Conservation (phyloP, 805 yeast species). For the Schizosaccharomyces cryophilus region DNA sequence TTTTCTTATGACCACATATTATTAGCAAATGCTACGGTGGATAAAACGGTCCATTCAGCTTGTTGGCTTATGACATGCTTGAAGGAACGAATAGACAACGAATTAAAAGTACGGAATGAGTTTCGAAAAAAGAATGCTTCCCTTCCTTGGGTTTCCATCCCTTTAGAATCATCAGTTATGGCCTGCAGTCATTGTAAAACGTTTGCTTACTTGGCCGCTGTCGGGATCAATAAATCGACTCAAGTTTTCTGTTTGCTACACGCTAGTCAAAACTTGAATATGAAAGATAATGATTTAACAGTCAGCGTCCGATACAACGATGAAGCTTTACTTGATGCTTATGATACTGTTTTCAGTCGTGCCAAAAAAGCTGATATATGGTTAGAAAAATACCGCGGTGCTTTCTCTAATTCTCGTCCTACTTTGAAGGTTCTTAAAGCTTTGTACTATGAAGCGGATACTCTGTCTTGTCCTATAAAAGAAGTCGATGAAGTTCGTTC, state of each 20-base stretch:
- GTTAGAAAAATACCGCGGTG: conserved; percentile 22
- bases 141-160: neutral
- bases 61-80: neutral
- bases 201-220: conserved; percentile 8
- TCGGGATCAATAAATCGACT: conserved; percentile 5
- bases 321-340: conserved; percentile 22
- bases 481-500: conserved; percentile 17
- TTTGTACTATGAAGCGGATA: conserved; percentile 31
- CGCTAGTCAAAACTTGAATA: conserved; percentile 6
- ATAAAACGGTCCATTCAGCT: conserved; percentile 1
- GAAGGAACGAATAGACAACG: neutral
- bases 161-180: neutral
- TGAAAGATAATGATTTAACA: conserved; percentile 1
- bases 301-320: conserved; percentile 20
- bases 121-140: neutral
- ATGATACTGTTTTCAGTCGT: conserved; percentile 18
- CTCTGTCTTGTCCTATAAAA: conserved; percentile 20
- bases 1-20: conserved; percentile 17
- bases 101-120: neutral
- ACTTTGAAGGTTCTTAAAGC: conserved; percentile 22
- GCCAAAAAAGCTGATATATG: conserved; percentile 28
- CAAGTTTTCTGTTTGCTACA: conserved; percentile 7
- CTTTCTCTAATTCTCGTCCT: conserved; percentile 22
- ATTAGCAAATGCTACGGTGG: conserved; percentile 5
- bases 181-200: conserved; percentile 9